phyloP scores from a whole-genome alignment of 2,329 filamentous ascomycete genomes.

The Podosphaera aphanis region DNA sequence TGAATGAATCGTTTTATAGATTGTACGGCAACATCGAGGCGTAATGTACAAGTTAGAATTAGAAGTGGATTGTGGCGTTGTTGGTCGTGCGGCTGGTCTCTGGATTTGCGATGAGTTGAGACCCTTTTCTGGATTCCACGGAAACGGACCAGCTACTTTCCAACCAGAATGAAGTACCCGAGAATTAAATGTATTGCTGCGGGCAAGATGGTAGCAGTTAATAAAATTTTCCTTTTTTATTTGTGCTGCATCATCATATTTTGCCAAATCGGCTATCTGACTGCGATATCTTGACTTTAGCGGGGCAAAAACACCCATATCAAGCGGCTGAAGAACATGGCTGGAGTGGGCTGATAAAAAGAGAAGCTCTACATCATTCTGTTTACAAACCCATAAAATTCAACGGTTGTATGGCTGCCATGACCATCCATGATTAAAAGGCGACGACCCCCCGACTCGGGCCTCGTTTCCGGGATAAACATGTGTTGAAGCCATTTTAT shows the following conservation, averaged over 20 bases:
- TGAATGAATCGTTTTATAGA: too few relatives aligned
- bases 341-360: background rate
- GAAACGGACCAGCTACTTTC: background rate
- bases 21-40: too few relatives aligned
- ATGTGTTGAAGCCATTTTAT: background rate
- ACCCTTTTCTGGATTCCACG: background rate
- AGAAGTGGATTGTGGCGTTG: too few relatives aligned
- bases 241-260: background rate
- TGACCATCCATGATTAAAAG: background rate
- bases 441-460: too few relatives aligned
- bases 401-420: background rate
- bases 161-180: background rate
- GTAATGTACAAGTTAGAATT: too few relatives aligned
- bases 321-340: background rate
- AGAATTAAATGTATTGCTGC: background rate
- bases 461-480: background rate
- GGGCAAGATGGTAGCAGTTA: background rate
- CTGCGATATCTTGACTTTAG: too few relatives aligned
- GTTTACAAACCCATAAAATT: background rate
- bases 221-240: background rate
- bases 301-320: too few relatives aligned
- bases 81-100: background rate
- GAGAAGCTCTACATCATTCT: background rate
- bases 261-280: background rate
- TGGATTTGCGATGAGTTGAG: background rate